A percentile compares a stretch with the other conserved stretches of the same genome.
Conservation (phyloP, 1,284 basidiomycete species). For the Clitocybe nebularis region DNA sequence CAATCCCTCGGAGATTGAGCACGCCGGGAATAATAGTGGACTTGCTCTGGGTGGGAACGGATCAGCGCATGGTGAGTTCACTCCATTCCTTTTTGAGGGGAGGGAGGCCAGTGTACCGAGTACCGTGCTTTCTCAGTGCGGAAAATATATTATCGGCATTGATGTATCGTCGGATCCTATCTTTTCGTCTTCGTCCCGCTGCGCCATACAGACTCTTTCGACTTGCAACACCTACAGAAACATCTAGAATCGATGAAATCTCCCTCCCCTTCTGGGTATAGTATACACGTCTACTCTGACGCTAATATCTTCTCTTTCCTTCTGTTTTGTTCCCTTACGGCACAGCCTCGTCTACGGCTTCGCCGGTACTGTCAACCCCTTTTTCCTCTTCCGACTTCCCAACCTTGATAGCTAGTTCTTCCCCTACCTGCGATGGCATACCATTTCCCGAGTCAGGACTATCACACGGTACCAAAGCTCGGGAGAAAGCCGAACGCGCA, state of each 20-base stretch:
- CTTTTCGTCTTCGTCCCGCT: constrained; percentile 23
- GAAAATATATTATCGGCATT: constrained; percentile 67
- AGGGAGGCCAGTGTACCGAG: constrained; percentile 79
- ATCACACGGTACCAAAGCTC: constrained; percentile 19
- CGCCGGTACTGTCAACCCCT: constrained; percentile 53
- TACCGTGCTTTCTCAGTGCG: constrained; percentile 79
- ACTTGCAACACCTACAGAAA: constrained; percentile 27
- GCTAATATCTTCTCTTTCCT: constrained; percentile 46
- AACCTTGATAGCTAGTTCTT: constrained; percentile 39
- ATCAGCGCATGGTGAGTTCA: constrained; percentile 63
- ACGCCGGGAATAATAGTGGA: background rate
- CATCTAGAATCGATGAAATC: constrained; percentile 22
- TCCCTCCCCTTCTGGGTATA: constrained; percentile 40
- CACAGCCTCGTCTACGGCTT: constrained; percentile 44
- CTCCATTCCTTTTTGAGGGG: constrained; percentile 52
- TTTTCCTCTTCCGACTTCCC: constrained; percentile 70
- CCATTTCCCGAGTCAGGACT: constrained; percentile 5
- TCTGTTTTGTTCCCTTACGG: constrained; percentile 31
- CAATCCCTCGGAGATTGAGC: constrained; percentile 1
- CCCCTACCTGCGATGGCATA: constrained; percentile 14
- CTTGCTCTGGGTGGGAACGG: constrained; percentile 6
- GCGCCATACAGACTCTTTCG: constrained; percentile 23
- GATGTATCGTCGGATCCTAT: constrained; percentile 38
- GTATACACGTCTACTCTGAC: constrained; percentile 41
- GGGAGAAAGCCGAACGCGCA: constrained; percentile 53